A percentile compares a stretch with the other conserved stretches of the same genome.
phyloP scores from a whole-genome alignment of 352 stramenopile species.

The Phytophthora pinifolia region DNA sequence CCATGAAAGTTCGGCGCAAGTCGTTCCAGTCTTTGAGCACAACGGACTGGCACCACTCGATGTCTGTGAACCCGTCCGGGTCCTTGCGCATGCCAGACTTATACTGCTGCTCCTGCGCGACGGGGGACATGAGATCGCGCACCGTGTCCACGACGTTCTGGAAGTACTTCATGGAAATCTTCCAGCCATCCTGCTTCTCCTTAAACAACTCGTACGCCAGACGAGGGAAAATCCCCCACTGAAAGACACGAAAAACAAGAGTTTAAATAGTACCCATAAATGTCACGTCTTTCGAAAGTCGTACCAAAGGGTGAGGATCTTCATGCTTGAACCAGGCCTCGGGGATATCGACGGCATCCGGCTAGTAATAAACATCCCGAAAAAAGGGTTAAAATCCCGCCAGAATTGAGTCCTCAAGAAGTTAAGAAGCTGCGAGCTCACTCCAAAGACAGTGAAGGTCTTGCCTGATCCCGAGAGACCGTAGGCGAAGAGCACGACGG shows the following conservation, averaged over 20 bases:
- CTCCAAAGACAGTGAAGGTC: constrained; percentile 93
- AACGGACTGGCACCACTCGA: constrained; percentile 93
- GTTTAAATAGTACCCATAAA: not conserved
- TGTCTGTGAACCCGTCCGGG: constrained; percentile 94
- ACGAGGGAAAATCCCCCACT: constrained; percentile 92
- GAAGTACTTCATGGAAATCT: constrained; percentile 98
- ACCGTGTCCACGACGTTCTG: constrained; percentile 96
- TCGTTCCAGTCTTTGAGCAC: constrained; percentile 95
- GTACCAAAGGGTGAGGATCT: constrained; percentile 75
- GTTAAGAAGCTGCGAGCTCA: constrained; percentile 19
- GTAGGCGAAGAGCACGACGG: constrained; percentile 94
- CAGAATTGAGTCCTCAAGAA: not conserved
- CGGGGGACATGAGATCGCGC: constrained; percentile 92
- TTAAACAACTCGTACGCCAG: constrained; percentile 94
- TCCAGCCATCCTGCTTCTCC: constrained; percentile 95
- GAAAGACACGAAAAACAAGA: not conserved
- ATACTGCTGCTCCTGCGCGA: constrained; percentile 94
- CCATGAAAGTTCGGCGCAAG: constrained; percentile 89
- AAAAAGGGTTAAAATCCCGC: too few species aligned
- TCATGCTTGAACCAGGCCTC: constrained; percentile 95
- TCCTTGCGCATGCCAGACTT: constrained; percentile 96
- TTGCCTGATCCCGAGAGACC: constrained; percentile 92
- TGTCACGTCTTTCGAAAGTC: too few species aligned
- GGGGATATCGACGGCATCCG: constrained; percentile 91
- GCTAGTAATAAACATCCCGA: constrained; percentile 27